Percentiles rank a stretch among this genome's conserved stretches.
Conservation (phyloP, 2,329 filamentous ascomycete genomes). For the Cercospora sesami region DNA sequence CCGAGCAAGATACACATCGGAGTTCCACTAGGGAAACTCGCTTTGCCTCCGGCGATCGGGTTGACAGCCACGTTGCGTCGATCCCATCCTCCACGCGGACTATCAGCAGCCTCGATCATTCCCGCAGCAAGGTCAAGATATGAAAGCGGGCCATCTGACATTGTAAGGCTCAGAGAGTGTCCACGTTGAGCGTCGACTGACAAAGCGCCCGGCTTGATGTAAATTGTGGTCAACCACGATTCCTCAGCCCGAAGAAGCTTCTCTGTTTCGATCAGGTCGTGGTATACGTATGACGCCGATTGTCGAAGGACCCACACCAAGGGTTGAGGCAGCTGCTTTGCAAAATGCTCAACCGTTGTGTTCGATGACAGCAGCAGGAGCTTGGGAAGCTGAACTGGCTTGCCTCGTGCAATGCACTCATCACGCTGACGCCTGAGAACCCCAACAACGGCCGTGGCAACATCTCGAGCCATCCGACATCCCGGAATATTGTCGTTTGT, state of each 20-base stretch:
- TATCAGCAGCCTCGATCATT: background rate
- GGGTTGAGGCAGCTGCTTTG: background rate
- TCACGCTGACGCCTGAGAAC: slow-evolving; percentile 33
- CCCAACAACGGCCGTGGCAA: background rate
- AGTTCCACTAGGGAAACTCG: background rate
- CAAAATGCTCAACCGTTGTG: background rate
- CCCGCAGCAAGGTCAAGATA: background rate
- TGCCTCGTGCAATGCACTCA: background rate
- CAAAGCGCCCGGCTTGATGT: background rate
- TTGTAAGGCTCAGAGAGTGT: background rate
- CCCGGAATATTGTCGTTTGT: background rate
- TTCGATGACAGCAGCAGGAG: background rate
- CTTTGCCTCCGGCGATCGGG: background rate
- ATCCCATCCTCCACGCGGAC: background rate
- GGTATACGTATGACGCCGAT: background rate
- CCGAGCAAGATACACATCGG: background rate
- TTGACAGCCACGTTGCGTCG: slow-evolving; percentile 3
- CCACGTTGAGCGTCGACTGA: background rate
- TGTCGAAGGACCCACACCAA: background rate
- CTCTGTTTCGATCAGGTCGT: background rate
- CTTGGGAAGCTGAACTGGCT: background rate
- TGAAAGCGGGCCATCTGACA: background rate
- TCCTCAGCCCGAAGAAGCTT: background rate
- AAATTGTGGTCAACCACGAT: background rate
- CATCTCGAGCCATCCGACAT: background rate